Percentiles rank a stretch among this genome's conserved stretches.
Conservation (phyloP, 306 rosid species). For the Gleditsia sinensis region DNA sequence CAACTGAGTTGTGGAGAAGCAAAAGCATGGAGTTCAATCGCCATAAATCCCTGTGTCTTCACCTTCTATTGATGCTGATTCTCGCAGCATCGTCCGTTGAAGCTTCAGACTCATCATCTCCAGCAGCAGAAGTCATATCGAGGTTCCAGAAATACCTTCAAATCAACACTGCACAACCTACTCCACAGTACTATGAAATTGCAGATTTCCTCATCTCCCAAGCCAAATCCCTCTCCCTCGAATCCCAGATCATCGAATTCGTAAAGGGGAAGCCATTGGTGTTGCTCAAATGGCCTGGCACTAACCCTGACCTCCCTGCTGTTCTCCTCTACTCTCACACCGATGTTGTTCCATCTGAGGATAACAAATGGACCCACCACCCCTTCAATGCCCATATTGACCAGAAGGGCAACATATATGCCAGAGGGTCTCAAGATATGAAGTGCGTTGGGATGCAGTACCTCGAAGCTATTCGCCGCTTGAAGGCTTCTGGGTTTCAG, state of each 20-base stretch:
- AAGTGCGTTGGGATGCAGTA: constrained; percentile 95
- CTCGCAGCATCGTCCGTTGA: constrained; percentile 18
- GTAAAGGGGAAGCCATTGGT: constrained; percentile 66
- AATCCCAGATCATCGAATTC: constrained; percentile 65
- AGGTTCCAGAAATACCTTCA: constrained; percentile 80
- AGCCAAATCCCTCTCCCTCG: constrained; percentile 68
- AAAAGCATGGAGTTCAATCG: background rate
- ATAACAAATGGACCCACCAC: constrained; percentile 67
- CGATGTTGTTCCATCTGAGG: constrained; percentile 82
- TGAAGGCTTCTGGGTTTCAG: constrained; percentile 52
- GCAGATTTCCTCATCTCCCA: constrained; percentile 57
- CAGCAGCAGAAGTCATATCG: constrained; percentile 38
- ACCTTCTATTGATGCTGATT: constrained; percentile 17
- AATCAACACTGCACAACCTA: constrained; percentile 86
- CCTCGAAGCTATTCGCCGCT: constrained; percentile 76
- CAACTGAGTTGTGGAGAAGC: background rate
- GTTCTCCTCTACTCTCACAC: constrained; percentile 90
- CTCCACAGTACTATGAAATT: constrained; percentile 64
- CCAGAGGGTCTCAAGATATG: constrained; percentile 94
- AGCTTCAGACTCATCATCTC: constrained; percentile 21
- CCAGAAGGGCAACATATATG: constrained; percentile 49
- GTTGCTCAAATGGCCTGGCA: constrained; percentile 81
- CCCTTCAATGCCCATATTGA: constrained; percentile 78
- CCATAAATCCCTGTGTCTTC: background rate
- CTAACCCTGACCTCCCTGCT: constrained; percentile 63